phyloP scores from a whole-genome alignment of 108 stramenopile species.

The Skeletonema potamos region DNA sequence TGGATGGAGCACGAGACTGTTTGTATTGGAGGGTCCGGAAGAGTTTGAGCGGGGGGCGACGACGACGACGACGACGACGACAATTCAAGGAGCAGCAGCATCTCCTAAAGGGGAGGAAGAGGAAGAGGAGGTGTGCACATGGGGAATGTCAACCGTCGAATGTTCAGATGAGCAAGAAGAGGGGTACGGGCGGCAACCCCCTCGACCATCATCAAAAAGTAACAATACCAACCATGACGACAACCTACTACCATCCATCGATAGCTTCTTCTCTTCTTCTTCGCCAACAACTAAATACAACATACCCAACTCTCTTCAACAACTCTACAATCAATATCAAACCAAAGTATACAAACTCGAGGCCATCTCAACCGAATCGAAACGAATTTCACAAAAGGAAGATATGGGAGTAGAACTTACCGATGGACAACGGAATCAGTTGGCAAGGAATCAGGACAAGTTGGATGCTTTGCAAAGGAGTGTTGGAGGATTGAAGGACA shows the following conservation, averaged over 20 bases:
- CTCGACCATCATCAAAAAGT: conserved; percentile 7
- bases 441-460: conserved; percentile 46
- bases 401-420: conserved; percentile 52
- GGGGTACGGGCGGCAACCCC: no score
- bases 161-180: conserved; percentile 3
- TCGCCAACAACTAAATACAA: conserved; percentile 6
- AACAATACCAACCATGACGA: neutral
- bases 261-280: conserved; percentile 33
- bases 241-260: conserved; percentile 32
- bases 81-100: neutral
- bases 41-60: conserved; percentile 54
- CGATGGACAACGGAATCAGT: conserved; percentile 66
- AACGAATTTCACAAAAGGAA: conserved; percentile 60
- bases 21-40: conserved; percentile 62
- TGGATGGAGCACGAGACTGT: conserved; percentile 70
- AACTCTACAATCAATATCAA: conserved; percentile 51
- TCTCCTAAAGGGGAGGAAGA: neutral
- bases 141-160: conserved; percentile 49
- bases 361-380: conserved; percentile 64
- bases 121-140: conserved; percentile 29
- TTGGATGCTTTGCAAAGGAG: conserved; percentile 41
- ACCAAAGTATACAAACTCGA: conserved; percentile 57
- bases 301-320: conserved; percentile 60
- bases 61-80: neutral
- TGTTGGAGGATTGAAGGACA: conserved; percentile 37